Evolutionary conservation across 768 basidiomycete genomes (phyloP), one percentile per base, ranked within the genome.

Genomic region (Royoungia palumana): DNA sequence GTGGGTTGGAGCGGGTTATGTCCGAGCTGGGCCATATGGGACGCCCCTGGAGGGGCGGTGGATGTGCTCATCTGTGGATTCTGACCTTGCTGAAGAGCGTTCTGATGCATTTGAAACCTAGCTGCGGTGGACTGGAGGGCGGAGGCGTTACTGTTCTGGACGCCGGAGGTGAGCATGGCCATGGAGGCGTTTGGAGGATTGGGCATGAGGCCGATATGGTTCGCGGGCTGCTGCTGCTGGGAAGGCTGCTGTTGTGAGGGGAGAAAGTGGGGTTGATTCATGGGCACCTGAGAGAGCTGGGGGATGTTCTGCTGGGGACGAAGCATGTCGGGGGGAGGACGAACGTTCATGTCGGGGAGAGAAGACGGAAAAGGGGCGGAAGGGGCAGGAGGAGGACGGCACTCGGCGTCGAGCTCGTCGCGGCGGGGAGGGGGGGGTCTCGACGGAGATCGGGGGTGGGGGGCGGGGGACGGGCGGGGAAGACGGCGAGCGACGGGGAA

Each of bases 291-390:
- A 40, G 68, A 49, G 52, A 75, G 67, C 61, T 73, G 73, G 36
- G 67, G 56, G 53, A 76, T 70, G 60, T 66, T 66, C 64, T 70
- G 71, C 50, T 70, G 65, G 10, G 51, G 58, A 54, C 77, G 75
- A 44, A 81, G 55, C 70, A 81, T 70, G 56, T 81, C 75, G 53
- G 58, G 47, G 46, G 57, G 55, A 32, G 62, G 65, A 46, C 74
- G 78, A 57, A 68, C 62, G 73, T 80, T 82, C 79, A 82, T 82
- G 39, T n/a, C n/a, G n/a, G n/a, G n/a, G n/a, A 22, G 27, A 21
- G 39, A 34, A 10, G 36, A 25, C 27, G 32, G 17, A 9, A 51
- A 44, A 54, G 54, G 47, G 28, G 44, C 17, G 40, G 38, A 21
- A 17, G 8, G 42, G 24, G 24, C 8, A 14, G 35, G 19, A 35